phyloP scores from a whole-genome alignment of 805 yeast species.

The Millerozyma miso region DNA sequence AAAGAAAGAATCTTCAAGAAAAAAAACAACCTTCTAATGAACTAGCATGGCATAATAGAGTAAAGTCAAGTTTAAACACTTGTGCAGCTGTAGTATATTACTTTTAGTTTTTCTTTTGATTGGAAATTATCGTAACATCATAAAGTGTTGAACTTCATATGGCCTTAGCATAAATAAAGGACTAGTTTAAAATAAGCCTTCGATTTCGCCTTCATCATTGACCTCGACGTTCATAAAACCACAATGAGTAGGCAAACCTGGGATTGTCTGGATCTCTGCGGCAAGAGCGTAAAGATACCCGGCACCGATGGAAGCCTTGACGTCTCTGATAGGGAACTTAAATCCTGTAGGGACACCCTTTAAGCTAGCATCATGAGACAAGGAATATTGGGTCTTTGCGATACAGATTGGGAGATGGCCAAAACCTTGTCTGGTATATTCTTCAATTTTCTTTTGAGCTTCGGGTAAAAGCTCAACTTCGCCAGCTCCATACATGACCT shows the following conservation, averaged over 20 bases:
- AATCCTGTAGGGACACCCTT: conserved; percentile 83
- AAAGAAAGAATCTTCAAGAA: background rate
- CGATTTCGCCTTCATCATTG: conserved; percentile 74
- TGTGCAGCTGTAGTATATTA: too few relatives aligned
- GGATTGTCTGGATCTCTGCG: conserved; percentile 82
- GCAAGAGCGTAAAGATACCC: conserved; percentile 83
- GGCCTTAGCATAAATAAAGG: background rate
- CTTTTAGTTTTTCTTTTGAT: background rate
- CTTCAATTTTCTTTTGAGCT: conserved; percentile 65
- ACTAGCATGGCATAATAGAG: too few relatives aligned
- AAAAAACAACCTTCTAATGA: too few relatives aligned
- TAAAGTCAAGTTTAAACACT: too few relatives aligned
- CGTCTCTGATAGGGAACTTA: conserved; percentile 76
- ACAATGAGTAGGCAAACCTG: conserved; percentile 80
- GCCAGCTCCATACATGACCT: conserved; percentile 74
- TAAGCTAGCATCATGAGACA: conserved; percentile 76
- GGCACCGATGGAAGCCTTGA: conserved; percentile 75
- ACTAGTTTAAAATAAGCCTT: conserved; percentile 58
- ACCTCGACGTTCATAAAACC: conserved; percentile 88
- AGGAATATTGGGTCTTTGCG: conserved; percentile 82
- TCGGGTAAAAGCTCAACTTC: conserved; percentile 64
- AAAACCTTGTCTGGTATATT: conserved; percentile 70
- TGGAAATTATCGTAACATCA: conserved; percentile 11
- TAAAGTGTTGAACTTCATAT: conserved; percentile 18
- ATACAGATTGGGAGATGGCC: conserved; percentile 77